phyloP scores from a whole-genome alignment of 345 rosid species.

The Schrenkiella parvula region DNA sequence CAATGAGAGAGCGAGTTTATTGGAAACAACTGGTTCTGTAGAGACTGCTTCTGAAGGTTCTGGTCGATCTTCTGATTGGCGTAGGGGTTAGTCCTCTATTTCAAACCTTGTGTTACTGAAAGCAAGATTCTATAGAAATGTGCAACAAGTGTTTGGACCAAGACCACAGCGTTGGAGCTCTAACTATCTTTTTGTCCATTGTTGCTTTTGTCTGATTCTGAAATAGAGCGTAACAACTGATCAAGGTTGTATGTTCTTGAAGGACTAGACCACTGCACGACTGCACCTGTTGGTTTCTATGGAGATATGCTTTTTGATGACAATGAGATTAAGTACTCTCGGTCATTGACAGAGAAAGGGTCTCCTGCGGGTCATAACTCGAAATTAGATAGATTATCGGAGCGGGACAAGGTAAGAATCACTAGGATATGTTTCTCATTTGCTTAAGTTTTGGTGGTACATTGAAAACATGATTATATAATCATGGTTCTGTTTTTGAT shows the following conservation, averaged over 20 bases:
- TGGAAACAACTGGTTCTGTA: constrained; percentile 26
- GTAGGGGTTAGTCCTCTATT: constrained; percentile 38
- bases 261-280: constrained; percentile 63
- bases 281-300: constrained; percentile 44
- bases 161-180: background rate
- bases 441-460: background rate
- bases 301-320: constrained; percentile 42
- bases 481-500: background rate
- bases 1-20: constrained; percentile 32
- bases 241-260: constrained; percentile 33
- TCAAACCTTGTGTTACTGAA: background rate
- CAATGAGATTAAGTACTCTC: constrained; percentile 43
- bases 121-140: background rate
- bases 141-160: background rate
- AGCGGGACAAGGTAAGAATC: constrained; percentile 65
- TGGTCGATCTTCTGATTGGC: constrained; percentile 30
- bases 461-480: background rate
- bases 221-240: constrained; percentile 7
- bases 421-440: background rate
- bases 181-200: background rate
- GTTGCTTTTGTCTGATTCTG: background rate
- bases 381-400: constrained; percentile 69
- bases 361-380: constrained; percentile 45
- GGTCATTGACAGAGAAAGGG: constrained; percentile 72
- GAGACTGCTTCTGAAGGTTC: constrained; percentile 21